Base-by-base conservation (phyloP, 73 alveolate species). In the Blepharisma japonicum region DNA sequence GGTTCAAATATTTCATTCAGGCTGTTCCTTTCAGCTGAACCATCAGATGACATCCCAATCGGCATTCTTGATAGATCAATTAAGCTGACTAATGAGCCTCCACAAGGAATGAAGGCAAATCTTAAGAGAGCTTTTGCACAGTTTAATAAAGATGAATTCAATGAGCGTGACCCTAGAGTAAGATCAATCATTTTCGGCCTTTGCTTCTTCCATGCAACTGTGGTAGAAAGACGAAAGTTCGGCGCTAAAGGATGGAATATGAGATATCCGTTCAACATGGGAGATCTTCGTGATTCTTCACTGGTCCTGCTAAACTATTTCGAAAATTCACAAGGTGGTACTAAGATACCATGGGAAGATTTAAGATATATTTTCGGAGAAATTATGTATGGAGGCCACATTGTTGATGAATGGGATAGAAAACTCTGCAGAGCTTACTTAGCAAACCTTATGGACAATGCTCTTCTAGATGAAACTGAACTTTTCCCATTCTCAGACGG, bases 301-400 rank as follows among this genome's bases (percentile, higher is more conserved):
- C 92, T 96, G 32, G 99, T 98, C 42, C 77, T 84, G 47, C 55
- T 53, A 77, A 84, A 84, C 82, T 84, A 84, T 78, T 9, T 84
- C 79, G 91, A 84, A 42, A 81, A 74, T 32, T 54, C 77, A 7
- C 54, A 77, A 9, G 85, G 87, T 5, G 9, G 46, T 5, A 84
- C 80, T 68, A 84, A 84, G 82, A 72, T 84, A 8, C 91, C 91
- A 6, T 84, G 91, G 91, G 89, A 80, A 20, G 91, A 84, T 46
- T 55, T 84, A 71, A 77, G 91, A 81, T 98, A 97, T 89, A 96
- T 98, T 79, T 96, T 98, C 79, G 99, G 99, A 49, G 99, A 98
- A 91, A 98, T 98, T 87, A 98, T 98, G 99, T 98, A 98, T 79
- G 99, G 99, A 45, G 99, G 99, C 38, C 99, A 98, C 86, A 98